phyloP scores from a whole-genome alignment of 495 filamentous ascomycete genomes.

The Hyphodiscus hymeniophilus region DNA sequence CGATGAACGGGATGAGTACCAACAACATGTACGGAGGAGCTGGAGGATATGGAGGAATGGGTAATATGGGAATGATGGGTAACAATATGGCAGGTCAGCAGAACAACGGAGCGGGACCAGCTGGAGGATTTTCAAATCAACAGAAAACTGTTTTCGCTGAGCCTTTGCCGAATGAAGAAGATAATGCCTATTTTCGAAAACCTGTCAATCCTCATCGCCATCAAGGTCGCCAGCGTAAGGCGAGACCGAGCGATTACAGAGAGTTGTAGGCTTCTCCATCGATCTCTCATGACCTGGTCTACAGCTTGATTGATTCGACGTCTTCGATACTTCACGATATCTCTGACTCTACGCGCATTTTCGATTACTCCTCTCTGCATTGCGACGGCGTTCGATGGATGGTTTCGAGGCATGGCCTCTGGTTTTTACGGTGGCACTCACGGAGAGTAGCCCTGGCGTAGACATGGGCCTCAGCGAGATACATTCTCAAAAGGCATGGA shows the following conservation, averaged over 20 bases:
- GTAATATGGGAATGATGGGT: slow-evolving; percentile 21
- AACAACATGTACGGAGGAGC: slow-evolving; percentile 27
- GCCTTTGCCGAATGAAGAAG: slow-evolving; percentile 63
- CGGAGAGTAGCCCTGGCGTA: background rate
- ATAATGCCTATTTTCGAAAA: slow-evolving; percentile 90
- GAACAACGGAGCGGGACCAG: slow-evolving; percentile 23
- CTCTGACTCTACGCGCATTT: background rate
- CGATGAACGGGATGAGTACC: slow-evolving; percentile 42
- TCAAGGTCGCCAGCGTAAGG: slow-evolving; percentile 65
- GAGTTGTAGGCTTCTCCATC: slow-evolving; percentile 47
- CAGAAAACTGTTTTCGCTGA: slow-evolving; percentile 59
- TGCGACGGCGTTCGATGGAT: slow-evolving; percentile 4
- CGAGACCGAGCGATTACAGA: slow-evolving; percentile 80
- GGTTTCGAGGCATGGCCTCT: background rate
- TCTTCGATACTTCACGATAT: background rate
- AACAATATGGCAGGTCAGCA: slow-evolving; percentile 20
- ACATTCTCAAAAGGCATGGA: no score
- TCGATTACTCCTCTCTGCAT: slow-evolving; percentile 1
- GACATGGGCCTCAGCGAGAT: no score
- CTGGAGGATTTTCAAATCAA: slow-evolving; percentile 56
- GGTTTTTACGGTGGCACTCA: background rate
- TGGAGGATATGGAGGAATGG: slow-evolving; percentile 21
- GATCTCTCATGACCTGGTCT: no score
- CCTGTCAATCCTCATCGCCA: slow-evolving; percentile 93
- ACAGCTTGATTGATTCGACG: background rate